Percentiles rank a stretch among this genome's conserved stretches.
Evolutionary conservation across 139 green algal species (phyloP).

Genomic region (Cymbomonas tetramitiformis): DNA sequence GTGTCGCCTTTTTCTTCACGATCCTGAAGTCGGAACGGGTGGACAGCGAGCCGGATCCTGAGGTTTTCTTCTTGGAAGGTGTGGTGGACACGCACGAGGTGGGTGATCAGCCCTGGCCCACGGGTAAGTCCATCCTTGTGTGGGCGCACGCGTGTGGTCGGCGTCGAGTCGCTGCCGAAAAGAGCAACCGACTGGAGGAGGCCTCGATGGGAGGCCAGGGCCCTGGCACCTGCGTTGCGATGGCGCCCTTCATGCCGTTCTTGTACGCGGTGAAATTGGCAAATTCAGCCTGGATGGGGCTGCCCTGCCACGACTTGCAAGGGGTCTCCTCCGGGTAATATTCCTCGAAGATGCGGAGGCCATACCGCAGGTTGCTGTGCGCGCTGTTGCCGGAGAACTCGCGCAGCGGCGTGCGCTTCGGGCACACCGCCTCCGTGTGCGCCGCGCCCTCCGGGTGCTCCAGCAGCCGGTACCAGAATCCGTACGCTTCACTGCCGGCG

Average conservation of each 20-base stretch:
- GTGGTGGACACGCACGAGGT: too few relatives aligned
- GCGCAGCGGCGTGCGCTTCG: not conserved
- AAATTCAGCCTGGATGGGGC: not conserved
- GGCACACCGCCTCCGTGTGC: not conserved
- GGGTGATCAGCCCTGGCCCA: too few relatives aligned
- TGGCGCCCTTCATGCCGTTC: not conserved
- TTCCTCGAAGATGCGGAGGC: not conserved
- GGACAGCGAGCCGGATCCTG: too few relatives aligned
- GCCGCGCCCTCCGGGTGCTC: too few relatives aligned
- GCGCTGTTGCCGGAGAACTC: not conserved
- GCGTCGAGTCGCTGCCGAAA: too few relatives aligned
- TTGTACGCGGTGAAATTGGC: not conserved
- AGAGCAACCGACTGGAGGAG: too few relatives aligned
- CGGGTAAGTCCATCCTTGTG: too few relatives aligned
- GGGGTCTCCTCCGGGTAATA: not conserved
- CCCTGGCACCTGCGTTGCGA: not conserved
- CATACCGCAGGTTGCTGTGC: not conserved
- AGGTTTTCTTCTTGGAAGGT: too few relatives aligned
- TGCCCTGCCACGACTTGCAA: not conserved
- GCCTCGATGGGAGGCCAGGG: too few relatives aligned
- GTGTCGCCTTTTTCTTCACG: too few relatives aligned
- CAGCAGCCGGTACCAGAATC: not conserved
- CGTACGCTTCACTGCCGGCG: not conserved
- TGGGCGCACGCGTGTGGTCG: too few relatives aligned
- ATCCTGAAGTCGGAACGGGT: too few relatives aligned